Percentiles rank a stretch among this genome's conserved stretches.
Conservation (phyloP, 1,139 yeast species). For the Taphrina pruni region DNA sequence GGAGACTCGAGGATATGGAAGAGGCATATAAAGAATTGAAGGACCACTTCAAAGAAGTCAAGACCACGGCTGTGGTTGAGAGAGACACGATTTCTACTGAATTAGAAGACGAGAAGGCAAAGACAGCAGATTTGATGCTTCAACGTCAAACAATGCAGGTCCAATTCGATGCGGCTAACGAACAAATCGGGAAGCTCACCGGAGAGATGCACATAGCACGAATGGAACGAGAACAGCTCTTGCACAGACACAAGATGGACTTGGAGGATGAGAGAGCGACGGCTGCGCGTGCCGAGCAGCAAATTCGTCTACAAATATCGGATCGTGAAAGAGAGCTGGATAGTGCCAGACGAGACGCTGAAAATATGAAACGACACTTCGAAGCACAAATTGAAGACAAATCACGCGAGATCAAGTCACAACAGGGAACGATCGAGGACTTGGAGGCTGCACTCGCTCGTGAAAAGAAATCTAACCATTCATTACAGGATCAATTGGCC, state of each 20-base stretch:
- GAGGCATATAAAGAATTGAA: conserved; percentile 40
- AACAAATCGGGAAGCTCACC: conserved; percentile 24
- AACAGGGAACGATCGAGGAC: conserved; percentile 11
- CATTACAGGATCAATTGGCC: conserved; percentile 42
- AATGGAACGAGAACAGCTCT: conserved; percentile 13
- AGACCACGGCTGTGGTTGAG: conserved; percentile 35
- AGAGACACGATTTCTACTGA: conserved; percentile 31
- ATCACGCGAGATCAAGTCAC: conserved; percentile 2
- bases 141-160: conserved; percentile 13
- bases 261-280: conserved; percentile 29
- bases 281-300: conserved; percentile 23
- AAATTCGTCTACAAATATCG: conserved; percentile 8
- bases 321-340: conserved; percentile 36
- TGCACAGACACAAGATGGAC: conserved; percentile 25
- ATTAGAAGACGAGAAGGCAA: conserved; percentile 24
- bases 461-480: conserved; percentile 52
- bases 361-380: conserved; percentile 41
- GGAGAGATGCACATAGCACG: conserved; percentile 25
- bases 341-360: conserved; percentile 41
- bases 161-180: conserved; percentile 32
- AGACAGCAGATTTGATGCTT: conserved; percentile 21
- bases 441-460: conserved; percentile 52
- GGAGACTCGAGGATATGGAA: conserved; percentile 46
- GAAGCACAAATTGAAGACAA: conserved; percentile 41
- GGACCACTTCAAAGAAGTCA: conserved; percentile 28